Evolutionary conservation across 805 yeast species (phyloP), one percentile per base, ranked within the genome.

Genomic region (Saccharomycopsis sp.): DNA sequence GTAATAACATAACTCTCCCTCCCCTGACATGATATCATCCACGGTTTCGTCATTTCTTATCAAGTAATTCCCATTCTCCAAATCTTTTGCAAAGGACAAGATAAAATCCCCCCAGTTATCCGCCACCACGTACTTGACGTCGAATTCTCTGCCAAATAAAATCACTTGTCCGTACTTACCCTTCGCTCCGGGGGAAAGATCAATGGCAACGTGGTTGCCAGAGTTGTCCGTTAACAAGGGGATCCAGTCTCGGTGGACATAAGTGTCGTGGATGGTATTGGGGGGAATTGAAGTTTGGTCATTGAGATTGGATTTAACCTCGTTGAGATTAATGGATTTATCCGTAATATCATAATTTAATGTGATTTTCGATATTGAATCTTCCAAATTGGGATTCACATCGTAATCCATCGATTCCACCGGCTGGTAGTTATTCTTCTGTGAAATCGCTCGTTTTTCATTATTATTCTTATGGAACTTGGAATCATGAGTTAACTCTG

Each of bases 111-210:
- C 95, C 79, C 94, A 89, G 41, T 80, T 81, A 37, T 76, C 74
- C 15, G 96, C 94, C 41, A 92, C 66, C 29, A 83, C 88, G 59
- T 73, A 86, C 57, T 89, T 89, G 29, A 82, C 75, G 62, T 89
- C 97, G 55, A 78, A 89, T 49, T 89, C 97, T 55, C 96, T 77
- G 30, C 98, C 98, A 59, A 84, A 89, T 40, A 88, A 55, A 47
- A 89, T 89, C 15, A 92, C 80, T 62, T 89, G 98, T 29, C 97
- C 98, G 72, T 82, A 76, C 43, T 66, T 69, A 34, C 96, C 95
- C 21, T 63, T 62, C 8, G 78, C 70, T 5, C 86, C 95, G 1
- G 92, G 89, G 2, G 84, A 78, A 45, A 89, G 68, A 61, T 89
- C 98, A 13, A 92, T 66, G 39, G 87, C 98, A 48, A 89, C 78